phyloP scores from a whole-genome alignment of 352 stramenopile species.

The Phytopythium ostracodes region DNA sequence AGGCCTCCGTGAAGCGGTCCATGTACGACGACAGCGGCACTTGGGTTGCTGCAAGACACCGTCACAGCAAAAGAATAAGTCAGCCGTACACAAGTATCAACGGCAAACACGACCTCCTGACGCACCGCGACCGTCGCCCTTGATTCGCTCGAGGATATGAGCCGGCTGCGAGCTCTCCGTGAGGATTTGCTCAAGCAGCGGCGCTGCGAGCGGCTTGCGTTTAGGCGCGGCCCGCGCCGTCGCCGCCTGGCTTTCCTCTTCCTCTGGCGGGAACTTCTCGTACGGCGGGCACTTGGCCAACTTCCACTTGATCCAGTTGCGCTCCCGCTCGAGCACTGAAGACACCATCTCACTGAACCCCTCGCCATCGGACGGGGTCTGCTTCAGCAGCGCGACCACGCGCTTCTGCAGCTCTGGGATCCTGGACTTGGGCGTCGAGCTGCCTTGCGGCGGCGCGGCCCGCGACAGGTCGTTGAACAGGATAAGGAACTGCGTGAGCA shows the following conservation, averaged over 20 bases:
- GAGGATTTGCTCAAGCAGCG: conserved; percentile 75
- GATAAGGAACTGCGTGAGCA: conserved; percentile 87
- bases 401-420: conserved; percentile 63
- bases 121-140: conserved; percentile 52
- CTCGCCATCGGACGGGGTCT: conserved; percentile 84
- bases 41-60: conserved; percentile 33
- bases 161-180: conserved; percentile 71
- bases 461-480: conserved; percentile 72
- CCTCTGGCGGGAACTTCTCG: conserved; percentile 39
- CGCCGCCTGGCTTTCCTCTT: conserved; percentile 16
- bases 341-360: conserved; percentile 87
- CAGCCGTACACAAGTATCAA: background rate
- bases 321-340: conserved; percentile 82
- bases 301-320: conserved; percentile 91
- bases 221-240: conserved; percentile 8
- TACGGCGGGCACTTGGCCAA: conserved; percentile 82
- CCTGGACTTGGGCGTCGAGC: conserved; percentile 51
- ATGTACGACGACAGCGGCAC: conserved; percentile 79
- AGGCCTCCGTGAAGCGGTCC: conserved; percentile 89
- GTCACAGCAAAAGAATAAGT: background rate
- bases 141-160: conserved; percentile 73
- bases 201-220: conserved; percentile 22
- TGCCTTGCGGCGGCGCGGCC: conserved; percentile 42
- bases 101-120: background rate
- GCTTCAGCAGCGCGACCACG: conserved; percentile 72